Conservation (phyloP, 2,329 filamentous ascomycete species). For the Coleophoma eucalyptorum region DNA sequence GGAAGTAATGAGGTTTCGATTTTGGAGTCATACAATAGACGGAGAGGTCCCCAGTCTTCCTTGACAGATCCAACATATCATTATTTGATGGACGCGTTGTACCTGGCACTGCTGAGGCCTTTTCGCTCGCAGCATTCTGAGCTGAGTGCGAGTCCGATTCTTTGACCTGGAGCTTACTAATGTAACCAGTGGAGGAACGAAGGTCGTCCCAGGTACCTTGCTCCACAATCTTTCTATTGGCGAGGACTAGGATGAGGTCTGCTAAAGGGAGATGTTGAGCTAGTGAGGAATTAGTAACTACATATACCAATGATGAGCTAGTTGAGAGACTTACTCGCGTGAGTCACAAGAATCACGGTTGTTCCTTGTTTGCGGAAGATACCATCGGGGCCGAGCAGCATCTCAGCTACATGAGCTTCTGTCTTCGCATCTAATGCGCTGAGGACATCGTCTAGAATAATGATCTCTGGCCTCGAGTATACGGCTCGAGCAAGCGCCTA, state of each 20-base stretch:
- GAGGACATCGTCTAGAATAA: constrained; percentile 16
- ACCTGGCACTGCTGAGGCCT: background rate
- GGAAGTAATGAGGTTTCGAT: background rate
- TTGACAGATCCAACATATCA: constrained; percentile 2
- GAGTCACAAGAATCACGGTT: constrained; percentile 30
- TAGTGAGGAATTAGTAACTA: constrained; percentile 21
- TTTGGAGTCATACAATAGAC: constrained; percentile 7
- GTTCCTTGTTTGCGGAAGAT: constrained; percentile 17
- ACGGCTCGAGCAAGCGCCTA: constrained; percentile 14
- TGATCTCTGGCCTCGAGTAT: constrained; percentile 11
- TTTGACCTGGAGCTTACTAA: background rate
- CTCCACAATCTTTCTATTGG: constrained; percentile 1
- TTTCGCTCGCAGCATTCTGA: background rate
- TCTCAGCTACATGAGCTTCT: constrained; percentile 5
- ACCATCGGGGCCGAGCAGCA: constrained; percentile 3
- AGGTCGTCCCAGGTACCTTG: constrained; percentile 14
- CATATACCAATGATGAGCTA: constrained; percentile 4
- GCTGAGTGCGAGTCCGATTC: background rate
- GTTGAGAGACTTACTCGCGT: constrained; percentile 19
- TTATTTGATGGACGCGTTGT: background rate
- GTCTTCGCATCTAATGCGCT: constrained; percentile 14
- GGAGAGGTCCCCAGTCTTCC: constrained; percentile 10
- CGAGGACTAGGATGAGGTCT: constrained; percentile 4
- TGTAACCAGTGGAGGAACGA: background rate
- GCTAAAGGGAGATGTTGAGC: constrained; percentile 25